These are phyloP conservation scores for Talaromyces thailandensis DNA, from an alignment of 495 filamentous ascomycete species.

Conservation along the genomic window DNA sequence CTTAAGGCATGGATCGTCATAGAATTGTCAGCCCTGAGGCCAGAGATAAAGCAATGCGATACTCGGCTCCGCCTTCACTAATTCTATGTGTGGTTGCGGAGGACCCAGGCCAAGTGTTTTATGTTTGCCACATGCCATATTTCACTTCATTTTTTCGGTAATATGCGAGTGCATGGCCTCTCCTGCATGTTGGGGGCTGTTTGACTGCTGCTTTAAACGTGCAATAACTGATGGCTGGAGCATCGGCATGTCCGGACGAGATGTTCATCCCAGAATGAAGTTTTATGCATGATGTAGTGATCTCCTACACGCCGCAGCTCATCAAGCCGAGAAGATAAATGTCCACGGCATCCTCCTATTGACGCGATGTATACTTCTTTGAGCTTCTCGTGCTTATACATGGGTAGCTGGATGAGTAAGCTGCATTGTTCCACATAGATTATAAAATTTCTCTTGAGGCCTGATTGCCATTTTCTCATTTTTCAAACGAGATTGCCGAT, in stretches of 20 bases:
- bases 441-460: not conserved
- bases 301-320: not conserved
- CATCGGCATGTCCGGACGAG: no score
- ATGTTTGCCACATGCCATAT: no score
- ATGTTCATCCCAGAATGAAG: not conserved
- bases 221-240: not conserved
- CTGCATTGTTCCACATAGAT: not conserved
- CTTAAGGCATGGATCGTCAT: no score
- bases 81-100: no score
- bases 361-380: not conserved
- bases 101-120: no score
- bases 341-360: not conserved
- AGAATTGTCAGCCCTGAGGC: no score
- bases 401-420: not conserved
- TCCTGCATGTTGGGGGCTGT: not conserved
- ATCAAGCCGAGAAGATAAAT: not conserved
- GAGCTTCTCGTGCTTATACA: not conserved
- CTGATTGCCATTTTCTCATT: not conserved
- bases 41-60: no score
- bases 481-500: not conserved
- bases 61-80: no score
- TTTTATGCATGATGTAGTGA: not conserved
- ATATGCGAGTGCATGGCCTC: not conserved
- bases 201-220: not conserved
- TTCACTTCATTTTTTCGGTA: no score